Evolutionary conservation across 2,329 filamentous ascomycete species (phyloP).

Genomic region (Fusarium albidum): DNA sequence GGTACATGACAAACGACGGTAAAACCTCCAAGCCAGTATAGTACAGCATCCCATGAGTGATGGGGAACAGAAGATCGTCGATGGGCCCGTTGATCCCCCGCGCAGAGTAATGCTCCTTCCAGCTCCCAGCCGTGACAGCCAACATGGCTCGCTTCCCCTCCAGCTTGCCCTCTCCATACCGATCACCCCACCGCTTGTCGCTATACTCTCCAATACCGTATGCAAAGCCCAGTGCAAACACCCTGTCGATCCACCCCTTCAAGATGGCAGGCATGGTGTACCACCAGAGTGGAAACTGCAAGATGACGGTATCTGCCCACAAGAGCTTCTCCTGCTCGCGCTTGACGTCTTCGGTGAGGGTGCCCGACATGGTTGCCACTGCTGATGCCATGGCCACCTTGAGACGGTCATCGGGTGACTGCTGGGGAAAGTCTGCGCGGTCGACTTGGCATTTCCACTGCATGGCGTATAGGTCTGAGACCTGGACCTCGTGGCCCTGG

Average conservation of each 20-base stretch:
- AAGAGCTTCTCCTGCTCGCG: slow-evolving; percentile 22
- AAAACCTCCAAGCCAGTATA: slow-evolving; percentile 19
- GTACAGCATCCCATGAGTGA: slow-evolving; percentile 20
- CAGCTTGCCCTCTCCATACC: slow-evolving; percentile 21
- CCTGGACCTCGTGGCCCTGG: slow-evolving; percentile 19
- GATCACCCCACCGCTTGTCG: slow-evolving; percentile 15
- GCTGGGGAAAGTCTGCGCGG: slow-evolving; percentile 10
- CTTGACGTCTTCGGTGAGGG: slow-evolving; percentile 23
- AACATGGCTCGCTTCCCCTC: slow-evolving; percentile 16
- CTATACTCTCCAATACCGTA: slow-evolving; percentile 18
- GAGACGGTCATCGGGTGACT: slow-evolving; percentile 5
- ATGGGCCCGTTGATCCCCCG: slow-evolving; percentile 18
- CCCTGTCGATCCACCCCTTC: slow-evolving; percentile 24
- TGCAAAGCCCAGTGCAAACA: slow-evolving; percentile 13
- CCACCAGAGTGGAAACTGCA: slow-evolving; percentile 29
- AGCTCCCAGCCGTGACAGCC: background rate
- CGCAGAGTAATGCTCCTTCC: slow-evolving; percentile 11
- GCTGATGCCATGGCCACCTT: slow-evolving; percentile 6
- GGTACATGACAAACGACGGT: slow-evolving; percentile 17
- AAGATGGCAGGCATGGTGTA: slow-evolving; percentile 23
- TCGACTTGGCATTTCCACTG: slow-evolving; percentile 23
- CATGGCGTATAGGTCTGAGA: slow-evolving; percentile 27
- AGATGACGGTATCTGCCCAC: slow-evolving; percentile 19
- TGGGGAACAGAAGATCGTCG: slow-evolving; percentile 19
- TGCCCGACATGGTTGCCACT: background rate